Evolutionary conservation across 768 basidiomycete species (phyloP), one percentile per base, ranked within the genome.

Genomic region (Leccinum rimulosum): DNA sequence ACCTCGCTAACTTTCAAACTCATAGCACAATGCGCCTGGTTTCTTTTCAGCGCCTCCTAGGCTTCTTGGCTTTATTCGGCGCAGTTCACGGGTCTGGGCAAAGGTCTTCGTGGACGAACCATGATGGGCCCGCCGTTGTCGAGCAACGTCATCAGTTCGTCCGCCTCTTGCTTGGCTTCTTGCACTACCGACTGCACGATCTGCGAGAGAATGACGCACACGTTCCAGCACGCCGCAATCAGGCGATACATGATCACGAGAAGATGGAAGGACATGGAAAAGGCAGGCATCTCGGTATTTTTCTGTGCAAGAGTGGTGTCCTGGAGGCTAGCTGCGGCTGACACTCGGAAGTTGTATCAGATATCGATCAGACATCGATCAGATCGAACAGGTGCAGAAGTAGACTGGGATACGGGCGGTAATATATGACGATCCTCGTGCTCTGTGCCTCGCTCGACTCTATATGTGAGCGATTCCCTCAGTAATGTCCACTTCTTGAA

Each of bases 91-190:
- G 25, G 25, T 3, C 25, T 25, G 9, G 15, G 9, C 8, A 28
- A 27, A 25, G 15, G 17, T 9, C 7, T 12, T 4, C 22, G 19
- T 25, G n/a, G 15, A 50, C 50, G n/a, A 15, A 30, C 49, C 17
- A 53, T 53, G 28, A 55, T 33, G 6, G 60, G 27, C 3, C 12
- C 40, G 0, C 12, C 38, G 7, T 53, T 52, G 6, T 63, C 68
- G 38, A 67, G 58, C 49, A 61, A 17, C 6, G 54, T 53, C 55
- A 65, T 58, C 55, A 60, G 10, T 22, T 63, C 64, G 22, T 5
- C n/a, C 9, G 66, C 60, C 43, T 69, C 68, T 58, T 61, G 45
- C 30, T 53, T 56, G 25, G 66, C 66, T 47, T 63, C 64, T 15
- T 50, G 49, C 33, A 63, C 15, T 19, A 48, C 55, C 6, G 50